Base-by-base conservation (phyloP, 2,329 filamentous ascomycete genomes). In the Fusarium sp. region DNA sequence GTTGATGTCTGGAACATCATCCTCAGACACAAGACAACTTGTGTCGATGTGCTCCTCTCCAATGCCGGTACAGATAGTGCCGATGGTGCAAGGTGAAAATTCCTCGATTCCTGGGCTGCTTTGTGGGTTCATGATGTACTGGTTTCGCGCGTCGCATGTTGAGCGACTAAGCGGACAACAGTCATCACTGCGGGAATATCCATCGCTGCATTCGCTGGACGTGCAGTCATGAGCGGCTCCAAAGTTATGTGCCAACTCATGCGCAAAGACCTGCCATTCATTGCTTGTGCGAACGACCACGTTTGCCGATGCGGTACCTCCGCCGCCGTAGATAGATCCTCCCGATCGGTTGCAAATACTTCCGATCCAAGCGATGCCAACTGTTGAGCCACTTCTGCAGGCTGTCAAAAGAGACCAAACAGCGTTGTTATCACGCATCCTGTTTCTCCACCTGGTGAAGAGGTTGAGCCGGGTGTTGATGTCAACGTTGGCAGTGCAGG, bases 231-330 rank as follows among this genome's bases (percentile, higher is more conserved):
- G 70, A 9, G 58, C 34, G 1, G 70, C 70, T 2, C 70, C 70
- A 34, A 73, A 62, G 37, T 72, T 73, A 78, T 97, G 93, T 2
- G 93, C 93, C 4, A 90, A 89, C 79, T 97, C 93, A 75, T 97
- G 93, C 23, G 93, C 93, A 78, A 97, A 91, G 63, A 97, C 91
- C 76, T 97, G 93, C 93, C 93, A 97, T 76, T 96, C 93, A 4
- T 88, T 90, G 18, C 85, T 83, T 0, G 92, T 96, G 52, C 89
- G 88, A 8, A 93, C 88, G 18, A 97, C 91, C 2, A 73, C 69
- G 75, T 97, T 94, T 19, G 94, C 93, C 77, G 97, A 92, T 59
- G 97, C 91, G 0, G 66, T 96, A 90, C 93, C 93, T 94, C 77
- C 95, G 90, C 90, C 43, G 11, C 58, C 28, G 16, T 48, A 62